Evolutionary conservation across 2,329 filamentous ascomycete genomes (phyloP), one percentile per base, ranked within the genome.

Genomic region (Karstenula rhodostoma): DNA sequence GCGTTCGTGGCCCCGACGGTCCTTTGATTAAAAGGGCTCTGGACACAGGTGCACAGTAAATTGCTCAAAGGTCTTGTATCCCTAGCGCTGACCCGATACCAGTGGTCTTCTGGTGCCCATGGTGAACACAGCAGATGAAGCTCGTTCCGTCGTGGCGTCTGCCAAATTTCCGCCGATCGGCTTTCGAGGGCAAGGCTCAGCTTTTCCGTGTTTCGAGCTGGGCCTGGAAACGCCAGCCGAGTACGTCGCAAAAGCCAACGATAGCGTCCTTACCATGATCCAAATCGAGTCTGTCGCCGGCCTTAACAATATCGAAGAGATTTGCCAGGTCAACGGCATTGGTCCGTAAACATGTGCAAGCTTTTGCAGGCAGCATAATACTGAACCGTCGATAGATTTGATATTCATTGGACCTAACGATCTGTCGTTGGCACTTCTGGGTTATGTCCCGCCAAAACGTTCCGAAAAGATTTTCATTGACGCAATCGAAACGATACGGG

Each of bases 251-350:
- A 81, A 85, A 43, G 85, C 85, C 49, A 87, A 87, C 68, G 80
- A 82, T 9, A 81, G 82, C 32, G 80, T 90, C 23, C 72, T 90
- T 59, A 89, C 86, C 17, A 88, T 89, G 78, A 86, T 90, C 12
- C 88, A 90, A 73, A 90, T 90, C 55, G 88, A 90, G 77, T 90
- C 88, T 0, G 79, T 80, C 61, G 87, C 89, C 71, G 87, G 87
- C 0, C 78, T 90, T 15, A 83, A 82, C 49, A 82, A 83, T 56
- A 77, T 90, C 1, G 87, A 89, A 35, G 85, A 84, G 50, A 90
- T 90, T 72, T n/a, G n/a, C n/a, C n/a, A n/a, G n/a, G n/a, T n/a
- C n/a, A n/a, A n/a, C n/a, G n/a, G n/a, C n/a, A n/a, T n/a, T n/a
- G n/a, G n/a, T n/a, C n/a, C n/a, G n/a, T n/a, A n/a, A n/a, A n/a